These are phyloP conservation scores for Saccharum hybrid DNA, from an alignment of 202 grass and related monocot genomes.

Conservation along the genomic window DNA sequence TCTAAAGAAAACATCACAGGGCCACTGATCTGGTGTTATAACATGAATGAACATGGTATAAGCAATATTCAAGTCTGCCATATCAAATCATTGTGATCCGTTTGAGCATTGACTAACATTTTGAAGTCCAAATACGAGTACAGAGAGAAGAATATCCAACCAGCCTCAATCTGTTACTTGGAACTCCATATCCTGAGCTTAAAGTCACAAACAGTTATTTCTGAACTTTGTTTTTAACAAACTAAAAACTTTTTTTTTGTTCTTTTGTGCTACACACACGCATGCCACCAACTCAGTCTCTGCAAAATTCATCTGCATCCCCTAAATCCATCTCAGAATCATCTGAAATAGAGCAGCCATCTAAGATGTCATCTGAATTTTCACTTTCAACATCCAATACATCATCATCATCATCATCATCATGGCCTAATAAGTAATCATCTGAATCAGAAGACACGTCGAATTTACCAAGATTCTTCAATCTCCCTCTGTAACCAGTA, in stretches of 20 bases:
- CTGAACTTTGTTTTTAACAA: neutral
- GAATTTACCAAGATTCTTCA: conserved; percentile 59
- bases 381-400: conserved; percentile 52
- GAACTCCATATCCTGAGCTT: neutral
- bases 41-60: neutral
- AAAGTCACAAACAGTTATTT: conserved; percentile 1
- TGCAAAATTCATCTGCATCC: conserved; percentile 53
- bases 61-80: neutral
- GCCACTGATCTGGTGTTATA: neutral
- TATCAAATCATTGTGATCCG: neutral
- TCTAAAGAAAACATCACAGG: conserved; percentile 1
- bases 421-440: conserved; percentile 33
- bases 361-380: conserved; percentile 41
- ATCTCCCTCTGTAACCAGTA: conserved; percentile 70
- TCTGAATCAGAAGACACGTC: conserved; percentile 50
- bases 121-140: neutral
- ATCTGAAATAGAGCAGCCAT: conserved; percentile 51
- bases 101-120: conserved; percentile 20
- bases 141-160: neutral
- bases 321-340: conserved; percentile 69
- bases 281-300: conserved; percentile 35
- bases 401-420: conserved; percentile 27
- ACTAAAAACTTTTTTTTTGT: neutral
- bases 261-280: neutral
- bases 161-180: neutral